Base-by-base conservation (phyloP, 306 rosid species). In the Cucumis cinereus region DNA sequence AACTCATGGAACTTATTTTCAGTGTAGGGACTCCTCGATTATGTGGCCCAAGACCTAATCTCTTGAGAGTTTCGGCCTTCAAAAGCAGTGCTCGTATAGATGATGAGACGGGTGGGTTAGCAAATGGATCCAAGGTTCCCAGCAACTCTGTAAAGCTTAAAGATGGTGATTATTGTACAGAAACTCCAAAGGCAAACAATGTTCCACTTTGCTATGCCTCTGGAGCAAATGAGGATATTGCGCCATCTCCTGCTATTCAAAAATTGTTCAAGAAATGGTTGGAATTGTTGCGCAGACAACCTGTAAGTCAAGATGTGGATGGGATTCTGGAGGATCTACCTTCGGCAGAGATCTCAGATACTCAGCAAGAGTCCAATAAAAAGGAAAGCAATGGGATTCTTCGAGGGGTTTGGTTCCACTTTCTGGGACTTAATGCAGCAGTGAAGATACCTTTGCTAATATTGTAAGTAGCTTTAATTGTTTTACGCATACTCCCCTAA, bases 11-110 rank as follows among this genome's bases (percentile, higher is more conserved):
- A 55, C 73, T 85, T 89, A 77, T 89, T 89, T 83, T 45, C 95
- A 93, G 98, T 89, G 89, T 89, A 89, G 96, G 96, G 85, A 81
- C 88, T 81, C 86, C 87, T 83, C 77, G 64, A 81, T 85, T 83
- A 74, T 62, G 80, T 73, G 89, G 85, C 73, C 79, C 90, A 86
- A 84, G 82, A 74, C 75, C 77, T 64, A 87, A 82, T 80, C 84
- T 86, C 68, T 83, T 88, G 66, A 90, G 80, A 78, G 81, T 90
- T 78, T 85, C 90, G 38, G 89, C 90, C 84, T 93, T 93, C 81
- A 93, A 93, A 84, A 89, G 98, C 74, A 82, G 58, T 77, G 91
- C 90, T 22, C 88, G 81, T 77, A 83, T 88, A 82, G 86, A 81
- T 75, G 88, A 83, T 75, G 88, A 79, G 75, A 79, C 90, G n/a